phyloP scores from a whole-genome alignment of 108 stramenopile genomes.

The Halocafeteria seosinensis region DNA sequence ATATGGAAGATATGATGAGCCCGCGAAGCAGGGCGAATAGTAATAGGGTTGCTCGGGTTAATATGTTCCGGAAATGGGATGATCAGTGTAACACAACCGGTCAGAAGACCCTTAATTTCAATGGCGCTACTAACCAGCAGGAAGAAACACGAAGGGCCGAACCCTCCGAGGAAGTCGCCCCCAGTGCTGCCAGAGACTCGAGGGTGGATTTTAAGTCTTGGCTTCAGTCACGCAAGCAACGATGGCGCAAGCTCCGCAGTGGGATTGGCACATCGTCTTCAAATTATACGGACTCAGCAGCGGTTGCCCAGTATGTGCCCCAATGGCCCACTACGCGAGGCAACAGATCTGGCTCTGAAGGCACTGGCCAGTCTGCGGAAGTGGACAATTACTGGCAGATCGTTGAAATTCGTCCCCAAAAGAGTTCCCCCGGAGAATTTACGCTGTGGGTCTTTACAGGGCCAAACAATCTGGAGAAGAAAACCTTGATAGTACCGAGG shows the following conservation, averaged over 20 bases:
- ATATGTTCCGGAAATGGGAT: background rate
- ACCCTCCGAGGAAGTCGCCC: no score
- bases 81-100: background rate
- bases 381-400: background rate
- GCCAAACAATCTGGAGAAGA: slow-evolving; percentile 50
- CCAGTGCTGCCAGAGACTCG: no score
- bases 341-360: no score
- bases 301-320: no score
- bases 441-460: slow-evolving; percentile 73
- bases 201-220: no score
- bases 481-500: slow-evolving; percentile 58
- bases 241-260: no score
- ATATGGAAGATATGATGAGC: background rate
- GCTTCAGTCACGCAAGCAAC: no score
- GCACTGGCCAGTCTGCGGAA: no score
- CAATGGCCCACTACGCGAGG: no score
- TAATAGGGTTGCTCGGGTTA: background rate
- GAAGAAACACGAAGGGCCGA: slow-evolving; percentile 82
- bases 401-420: slow-evolving; percentile 42
- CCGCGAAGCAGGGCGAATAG: background rate
- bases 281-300: no score
- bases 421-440: slow-evolving; percentile 59
- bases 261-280: no score
- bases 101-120: background rate
- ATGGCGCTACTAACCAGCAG: slow-evolving; percentile 29